A percentile compares a stretch with the other conserved stretches of the same genome.
These are phyloP conservation scores for Flaveria ramosissima DNA, from an alignment of 129 eudicot genomes.

Conservation along the genomic window DNA sequence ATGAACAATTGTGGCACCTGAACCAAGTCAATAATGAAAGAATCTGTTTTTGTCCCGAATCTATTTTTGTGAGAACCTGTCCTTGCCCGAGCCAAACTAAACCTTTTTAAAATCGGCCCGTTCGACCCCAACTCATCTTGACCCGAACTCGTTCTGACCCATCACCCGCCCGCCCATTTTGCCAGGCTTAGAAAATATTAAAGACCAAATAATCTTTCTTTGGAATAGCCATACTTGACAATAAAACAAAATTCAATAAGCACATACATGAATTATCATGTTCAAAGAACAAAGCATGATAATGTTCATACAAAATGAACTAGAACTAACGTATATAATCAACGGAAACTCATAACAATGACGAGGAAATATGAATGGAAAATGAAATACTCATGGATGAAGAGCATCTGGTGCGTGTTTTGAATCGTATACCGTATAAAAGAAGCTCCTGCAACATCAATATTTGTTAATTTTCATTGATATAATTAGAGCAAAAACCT, in stretches of 20 bases:
- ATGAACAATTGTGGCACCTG: conserved; percentile 90
- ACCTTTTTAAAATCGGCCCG: too few relatives aligned
- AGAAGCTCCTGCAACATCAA: conserved; percentile 75
- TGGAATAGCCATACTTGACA: conserved; percentile 57
- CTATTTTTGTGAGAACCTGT: too few relatives aligned
- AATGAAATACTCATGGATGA: conserved; percentile 75
- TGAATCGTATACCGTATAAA: conserved; percentile 85
- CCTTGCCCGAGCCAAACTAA: too few relatives aligned
- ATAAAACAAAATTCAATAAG: background rate
- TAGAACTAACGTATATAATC: background rate
- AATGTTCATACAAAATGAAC: background rate
- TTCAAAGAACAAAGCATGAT: background rate
- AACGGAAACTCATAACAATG: conserved; percentile 2
- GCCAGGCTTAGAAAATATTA: conserved; percentile 58
- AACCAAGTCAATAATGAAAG: conserved; percentile 73
- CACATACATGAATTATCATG: background rate
- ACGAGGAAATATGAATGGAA: conserved; percentile 7
- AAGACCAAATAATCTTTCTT: conserved; percentile 96
- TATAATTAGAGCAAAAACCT: conserved; percentile 2
- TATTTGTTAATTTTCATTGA: conserved; percentile 23
- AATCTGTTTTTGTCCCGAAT: too few relatives aligned
- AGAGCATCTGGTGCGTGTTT: conserved; percentile 97
- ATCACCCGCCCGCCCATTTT: too few relatives aligned
- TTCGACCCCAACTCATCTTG: conserved; percentile 54
- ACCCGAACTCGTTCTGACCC: too few relatives aligned